Evolutionary conservation across 2,329 filamentous ascomycete species (phyloP).

Genomic region (Aspergillus piperis): DNA sequence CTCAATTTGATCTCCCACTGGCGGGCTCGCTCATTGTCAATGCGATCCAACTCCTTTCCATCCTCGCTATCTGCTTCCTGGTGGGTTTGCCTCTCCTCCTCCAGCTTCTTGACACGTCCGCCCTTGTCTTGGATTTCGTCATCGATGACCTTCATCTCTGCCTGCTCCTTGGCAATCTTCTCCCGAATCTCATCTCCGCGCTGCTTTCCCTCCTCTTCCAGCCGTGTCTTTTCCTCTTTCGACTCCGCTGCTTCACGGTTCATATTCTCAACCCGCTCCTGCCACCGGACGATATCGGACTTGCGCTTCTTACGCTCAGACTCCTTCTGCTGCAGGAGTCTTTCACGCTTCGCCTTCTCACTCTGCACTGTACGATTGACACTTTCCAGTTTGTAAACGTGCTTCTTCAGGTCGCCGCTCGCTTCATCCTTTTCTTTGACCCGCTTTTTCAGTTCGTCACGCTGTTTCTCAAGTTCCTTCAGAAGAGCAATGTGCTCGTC

Average conservation of each 20-base stretch:
- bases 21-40: constrained; percentile 51
- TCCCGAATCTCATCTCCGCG: constrained; percentile 44
- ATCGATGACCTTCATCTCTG: constrained; percentile 58
- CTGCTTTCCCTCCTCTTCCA: constrained; percentile 43
- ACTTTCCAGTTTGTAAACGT: constrained; percentile 77
- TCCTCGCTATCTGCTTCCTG: constrained; percentile 53
- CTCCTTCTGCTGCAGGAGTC: constrained; percentile 60
- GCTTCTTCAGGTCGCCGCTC: constrained; percentile 78
- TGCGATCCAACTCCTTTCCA: constrained; percentile 52
- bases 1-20: constrained; percentile 50
- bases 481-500: constrained; percentile 68
- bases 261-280: constrained; percentile 56
- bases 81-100: constrained; percentile 57
- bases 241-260: constrained; percentile 50
- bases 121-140: constrained; percentile 64
- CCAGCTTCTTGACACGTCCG: constrained; percentile 61
- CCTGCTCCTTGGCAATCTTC: constrained; percentile 49
- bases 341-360: constrained; percentile 75
- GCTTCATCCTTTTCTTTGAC: constrained; percentile 89
- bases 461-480: constrained; percentile 71
- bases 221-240: constrained; percentile 44
- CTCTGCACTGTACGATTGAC: constrained; percentile 79
- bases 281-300: constrained; percentile 62
- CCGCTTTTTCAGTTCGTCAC: constrained; percentile 73
- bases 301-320: constrained; percentile 62